Percentiles rank a stretch among this genome's conserved stretches.
These are phyloP conservation scores for Microbotryum violaceum DNA, from an alignment of 1,284 basidiomycete species.

Conservation along the genomic window DNA sequence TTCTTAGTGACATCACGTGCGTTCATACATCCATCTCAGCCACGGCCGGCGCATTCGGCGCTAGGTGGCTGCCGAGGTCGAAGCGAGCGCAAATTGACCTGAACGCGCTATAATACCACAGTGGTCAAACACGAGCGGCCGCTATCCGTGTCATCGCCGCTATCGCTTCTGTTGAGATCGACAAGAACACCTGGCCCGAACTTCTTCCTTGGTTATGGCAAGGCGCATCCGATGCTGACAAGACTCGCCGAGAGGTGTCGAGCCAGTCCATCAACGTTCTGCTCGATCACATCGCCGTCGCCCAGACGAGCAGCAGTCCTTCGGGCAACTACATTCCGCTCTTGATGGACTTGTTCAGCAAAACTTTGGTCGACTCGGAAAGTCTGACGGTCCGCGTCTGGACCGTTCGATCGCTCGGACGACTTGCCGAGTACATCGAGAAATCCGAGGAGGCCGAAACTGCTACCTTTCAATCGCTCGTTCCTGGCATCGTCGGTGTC, in stretches of 20 bases:
- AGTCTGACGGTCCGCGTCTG: conserved; percentile 78
- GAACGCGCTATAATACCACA: conserved; percentile 34
- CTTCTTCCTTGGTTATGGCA: conserved; percentile 83
- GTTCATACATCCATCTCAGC: conserved; percentile 36
- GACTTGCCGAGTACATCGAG: conserved; percentile 81
- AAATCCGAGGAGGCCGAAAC: conserved; percentile 79
- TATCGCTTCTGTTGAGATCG: conserved; percentile 81
- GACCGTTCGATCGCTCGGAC: conserved; percentile 80
- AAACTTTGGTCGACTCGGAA: conserved; percentile 76
- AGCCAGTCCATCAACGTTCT: conserved; percentile 63
- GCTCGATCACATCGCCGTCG: conserved; percentile 81
- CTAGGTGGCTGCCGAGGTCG: neutral
- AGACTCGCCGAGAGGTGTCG: conserved; percentile 55
- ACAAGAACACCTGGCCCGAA: conserved; percentile 61
- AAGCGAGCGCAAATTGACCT: neutral
- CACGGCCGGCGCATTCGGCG: neutral
- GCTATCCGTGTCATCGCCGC: conserved; percentile 87
- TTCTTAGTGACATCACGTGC: conserved; percentile 70
- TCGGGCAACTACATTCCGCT: conserved; percentile 69
- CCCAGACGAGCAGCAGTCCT: conserved; percentile 42
- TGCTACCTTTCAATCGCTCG: conserved; percentile 78
- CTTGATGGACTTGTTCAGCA: conserved; percentile 75
- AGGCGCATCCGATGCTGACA: conserved; percentile 62
- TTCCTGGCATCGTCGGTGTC: conserved; percentile 84
- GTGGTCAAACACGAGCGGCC: conserved; percentile 71